These are phyloP conservation scores for Malus sieversii DNA, from an alignment of 306 rosid genomes.

Conservation along the genomic window DNA sequence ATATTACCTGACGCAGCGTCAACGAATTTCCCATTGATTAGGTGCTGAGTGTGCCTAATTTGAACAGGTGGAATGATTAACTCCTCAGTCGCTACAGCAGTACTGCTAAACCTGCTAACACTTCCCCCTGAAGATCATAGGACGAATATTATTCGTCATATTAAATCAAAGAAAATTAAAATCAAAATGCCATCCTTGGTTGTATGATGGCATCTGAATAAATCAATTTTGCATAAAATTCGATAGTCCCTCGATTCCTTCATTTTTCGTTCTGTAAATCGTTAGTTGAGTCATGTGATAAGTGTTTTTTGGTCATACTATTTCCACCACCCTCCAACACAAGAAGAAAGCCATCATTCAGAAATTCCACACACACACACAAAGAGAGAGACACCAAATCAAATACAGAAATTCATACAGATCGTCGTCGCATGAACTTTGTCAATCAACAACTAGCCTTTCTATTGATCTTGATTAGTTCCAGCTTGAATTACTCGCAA, in stretches of 20 bases:
- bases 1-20: constrained; percentile 75
- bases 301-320: not conserved
- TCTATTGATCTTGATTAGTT: no score
- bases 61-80: constrained; percentile 62
- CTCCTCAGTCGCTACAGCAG: constrained; percentile 57
- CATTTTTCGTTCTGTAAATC: not conserved
- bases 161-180: not conserved
- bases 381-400: not conserved
- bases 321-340: not conserved
- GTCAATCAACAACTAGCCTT: no score
- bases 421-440: no score
- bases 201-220: not conserved
- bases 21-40: constrained; percentile 77
- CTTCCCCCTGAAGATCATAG: constrained; percentile 40
- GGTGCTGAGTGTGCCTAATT: constrained; percentile 51
- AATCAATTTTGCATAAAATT: not conserved
- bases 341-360: not conserved
- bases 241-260: not conserved
- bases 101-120: constrained; percentile 36
- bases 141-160: not conserved
- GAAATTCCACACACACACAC: not conserved
- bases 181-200: not conserved
- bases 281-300: not conserved
- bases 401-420: not conserved
- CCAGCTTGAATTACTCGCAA: not conserved